Evolutionary conservation across 306 rosid species (phyloP).

Genomic region (Astragalus membranaceus): DNA sequence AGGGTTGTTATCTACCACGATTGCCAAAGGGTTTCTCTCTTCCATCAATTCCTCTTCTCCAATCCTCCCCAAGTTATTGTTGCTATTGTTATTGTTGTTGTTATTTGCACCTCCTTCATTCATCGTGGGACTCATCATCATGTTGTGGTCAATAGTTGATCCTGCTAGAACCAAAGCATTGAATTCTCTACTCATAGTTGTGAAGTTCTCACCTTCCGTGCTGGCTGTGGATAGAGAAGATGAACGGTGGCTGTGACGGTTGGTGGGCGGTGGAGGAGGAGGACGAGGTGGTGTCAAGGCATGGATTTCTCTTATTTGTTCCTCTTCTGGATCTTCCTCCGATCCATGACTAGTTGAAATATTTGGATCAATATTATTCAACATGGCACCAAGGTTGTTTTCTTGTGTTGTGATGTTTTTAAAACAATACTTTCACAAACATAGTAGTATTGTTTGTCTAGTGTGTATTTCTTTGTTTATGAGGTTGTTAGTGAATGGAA

Average conservation of each 20-base stretch:
- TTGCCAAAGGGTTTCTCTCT: conserved; percentile 79
- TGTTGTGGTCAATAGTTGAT: conserved; percentile 32
- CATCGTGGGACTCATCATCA: neutral
- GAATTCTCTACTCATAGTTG: conserved; percentile 84
- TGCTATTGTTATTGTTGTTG: neutral
- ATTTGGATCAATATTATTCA: conserved; percentile 32
- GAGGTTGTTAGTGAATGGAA: conserved; percentile 11
- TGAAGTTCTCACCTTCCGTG: conserved; percentile 69
- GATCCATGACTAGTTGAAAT: conserved; percentile 23
- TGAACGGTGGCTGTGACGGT: conserved; percentile 49
- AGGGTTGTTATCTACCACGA: conserved; percentile 60
- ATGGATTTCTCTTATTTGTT: conserved; percentile 72
- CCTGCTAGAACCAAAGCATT: conserved; percentile 91
- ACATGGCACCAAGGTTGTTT: conserved; percentile 27
- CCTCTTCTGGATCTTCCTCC: conserved; percentile 30
- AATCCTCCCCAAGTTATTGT: conserved; percentile 58
- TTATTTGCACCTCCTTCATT: neutral
- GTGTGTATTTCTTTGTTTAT: neutral
- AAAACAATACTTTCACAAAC: neutral
- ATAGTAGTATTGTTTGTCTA: neutral
- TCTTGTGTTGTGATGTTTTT: neutral
- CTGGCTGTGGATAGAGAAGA: conserved; percentile 52
- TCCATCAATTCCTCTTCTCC: conserved; percentile 61
- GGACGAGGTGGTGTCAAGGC: conserved; percentile 64
- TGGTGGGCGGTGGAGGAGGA: neutral